Evolutionary conservation across 108 stramenopile species (phyloP).

Genomic region (Fragilaria radians): DNA sequence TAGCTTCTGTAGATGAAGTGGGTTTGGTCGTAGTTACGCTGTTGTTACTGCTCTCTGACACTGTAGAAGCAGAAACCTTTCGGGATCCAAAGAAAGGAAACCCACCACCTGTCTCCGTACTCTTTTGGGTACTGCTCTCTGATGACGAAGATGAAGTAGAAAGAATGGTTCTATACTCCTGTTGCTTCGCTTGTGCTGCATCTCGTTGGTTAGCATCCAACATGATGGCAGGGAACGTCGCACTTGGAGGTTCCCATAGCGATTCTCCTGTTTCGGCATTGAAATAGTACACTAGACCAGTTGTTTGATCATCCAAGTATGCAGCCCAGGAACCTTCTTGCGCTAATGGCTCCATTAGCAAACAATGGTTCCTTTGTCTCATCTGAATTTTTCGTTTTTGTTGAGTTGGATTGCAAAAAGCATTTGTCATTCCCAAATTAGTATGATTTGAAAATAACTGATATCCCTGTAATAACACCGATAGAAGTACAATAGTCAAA

Average conservation of each 20-base stretch:
- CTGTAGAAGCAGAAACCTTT: too few species aligned
- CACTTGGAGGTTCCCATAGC: slow-evolving; percentile 68
- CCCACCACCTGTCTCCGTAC: too few species aligned
- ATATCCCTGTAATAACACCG: too few species aligned
- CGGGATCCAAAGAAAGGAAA: too few species aligned
- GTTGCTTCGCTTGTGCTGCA: slow-evolving; percentile 11
- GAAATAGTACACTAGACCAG: slow-evolving; percentile 72
- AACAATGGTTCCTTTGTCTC: not conserved
- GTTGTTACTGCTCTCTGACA: too few species aligned
- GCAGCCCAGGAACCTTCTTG: slow-evolving; percentile 68
- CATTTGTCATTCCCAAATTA: not conserved
- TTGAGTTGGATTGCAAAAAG: not conserved
- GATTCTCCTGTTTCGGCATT: slow-evolving; percentile 67
- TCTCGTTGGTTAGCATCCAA: not conserved
- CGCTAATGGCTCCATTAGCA: slow-evolving; percentile 39
- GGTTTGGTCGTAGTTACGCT: not conserved
- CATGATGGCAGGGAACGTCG: slow-evolving; percentile 51
- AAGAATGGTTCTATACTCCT: slow-evolving; percentile 6
- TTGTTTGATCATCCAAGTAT: slow-evolving; percentile 65
- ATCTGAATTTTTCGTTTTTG: not conserved
- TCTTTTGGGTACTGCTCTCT: too few species aligned
- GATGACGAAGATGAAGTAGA: too few species aligned
- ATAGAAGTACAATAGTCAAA: too few species aligned
- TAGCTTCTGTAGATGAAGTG: not conserved
- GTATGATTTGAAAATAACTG: too few species aligned